These are phyloP conservation scores for Phaffia australis DNA, from an alignment of 768 basidiomycete genomes.

Conservation along the genomic window DNA sequence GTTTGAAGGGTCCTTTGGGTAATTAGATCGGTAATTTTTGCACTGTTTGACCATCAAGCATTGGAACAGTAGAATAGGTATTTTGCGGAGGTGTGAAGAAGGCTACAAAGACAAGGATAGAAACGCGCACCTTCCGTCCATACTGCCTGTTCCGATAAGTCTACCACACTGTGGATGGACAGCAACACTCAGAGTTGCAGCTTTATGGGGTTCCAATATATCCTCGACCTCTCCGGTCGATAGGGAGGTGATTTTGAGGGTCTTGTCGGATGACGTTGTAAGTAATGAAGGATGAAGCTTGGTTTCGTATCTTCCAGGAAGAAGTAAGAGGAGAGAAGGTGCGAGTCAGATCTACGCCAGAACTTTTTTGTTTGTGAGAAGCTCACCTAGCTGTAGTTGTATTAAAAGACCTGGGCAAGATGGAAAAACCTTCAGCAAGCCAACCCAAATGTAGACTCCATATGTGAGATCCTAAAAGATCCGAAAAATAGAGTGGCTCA, in stretches of 20 bases:
- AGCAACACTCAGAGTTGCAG: conserved; percentile 29
- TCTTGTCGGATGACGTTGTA: conserved; percentile 32
- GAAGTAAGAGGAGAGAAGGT: not conserved
- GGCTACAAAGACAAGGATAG: not conserved
- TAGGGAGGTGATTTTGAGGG: conserved; percentile 29
- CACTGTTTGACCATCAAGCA: not conserved
- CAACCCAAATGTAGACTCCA: not conserved
- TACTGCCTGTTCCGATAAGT: conserved; percentile 28
- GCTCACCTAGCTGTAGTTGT: conserved; percentile 22
- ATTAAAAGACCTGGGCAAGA: conserved; percentile 13
- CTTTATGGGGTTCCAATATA: conserved; percentile 28
- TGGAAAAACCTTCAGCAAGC: not conserved
- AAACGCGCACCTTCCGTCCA: conserved; percentile 28
- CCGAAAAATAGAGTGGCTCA: not conserved
- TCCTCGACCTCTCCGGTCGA: conserved; percentile 24
- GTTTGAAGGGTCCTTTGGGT: conserved; percentile 24
- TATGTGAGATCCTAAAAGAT: no score
- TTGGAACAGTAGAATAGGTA: not conserved
- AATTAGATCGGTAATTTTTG: conserved; percentile 30
- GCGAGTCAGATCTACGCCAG: no score
- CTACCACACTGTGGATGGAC: conserved; percentile 22
- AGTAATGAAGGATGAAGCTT: conserved; percentile 25
- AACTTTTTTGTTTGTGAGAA: not conserved
- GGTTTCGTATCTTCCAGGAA: conserved; percentile 10
- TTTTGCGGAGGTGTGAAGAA: not conserved